Base-by-base conservation (phyloP, 768 basidiomycete genomes). In the Pleurotus pulmonarius region DNA sequence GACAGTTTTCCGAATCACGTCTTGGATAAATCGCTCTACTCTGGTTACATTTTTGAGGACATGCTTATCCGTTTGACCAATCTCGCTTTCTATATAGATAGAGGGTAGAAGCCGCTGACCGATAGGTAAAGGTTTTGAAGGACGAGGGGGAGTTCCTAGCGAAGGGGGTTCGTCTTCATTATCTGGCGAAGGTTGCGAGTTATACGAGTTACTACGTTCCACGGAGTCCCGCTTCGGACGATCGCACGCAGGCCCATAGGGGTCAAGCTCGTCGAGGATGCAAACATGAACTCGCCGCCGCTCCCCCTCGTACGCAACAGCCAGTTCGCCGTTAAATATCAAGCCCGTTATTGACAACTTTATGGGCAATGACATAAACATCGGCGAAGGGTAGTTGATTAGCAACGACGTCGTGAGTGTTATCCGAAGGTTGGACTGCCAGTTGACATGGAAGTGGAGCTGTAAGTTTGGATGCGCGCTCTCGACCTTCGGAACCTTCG, bases 341-440 rank as follows among this genome's bases (percentile, higher is more conserved):
- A 98, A 77, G 0, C 92, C 92, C 0, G 89, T 95, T 24, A 98
- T 83, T n/a, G 87, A 89, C 55, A 98, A 85, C 65, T 91, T 89
- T 69, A 99, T 91, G 5, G 97, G 97, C 22, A 99, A 81, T 12
- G 92, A 87, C 95, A 99, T 98, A 79, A 99, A 98, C 68, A 89
- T 83, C 0, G 89, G 88, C 0, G 94, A 94, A 4, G 97, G 97
- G 69, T 98, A 98, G 72, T 99, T 97, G 71, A 99, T 94, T 59
- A 94, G 83, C 24, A 98, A 80, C 7, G 93, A 95, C 0, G 97
- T 98, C 26, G 91, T 86, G 55, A 99, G 79, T 6, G 90, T 91
- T 62, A 99, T 78, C 13, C 90, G 87, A 7, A 98, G 77, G 69
- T 97, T 87, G 8, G 95, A 92, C 52, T 87, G 82, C 86, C 96